Conservation (phyloP, 1,139 yeast genomes). For the Entelexis paramagnoliae region DNA sequence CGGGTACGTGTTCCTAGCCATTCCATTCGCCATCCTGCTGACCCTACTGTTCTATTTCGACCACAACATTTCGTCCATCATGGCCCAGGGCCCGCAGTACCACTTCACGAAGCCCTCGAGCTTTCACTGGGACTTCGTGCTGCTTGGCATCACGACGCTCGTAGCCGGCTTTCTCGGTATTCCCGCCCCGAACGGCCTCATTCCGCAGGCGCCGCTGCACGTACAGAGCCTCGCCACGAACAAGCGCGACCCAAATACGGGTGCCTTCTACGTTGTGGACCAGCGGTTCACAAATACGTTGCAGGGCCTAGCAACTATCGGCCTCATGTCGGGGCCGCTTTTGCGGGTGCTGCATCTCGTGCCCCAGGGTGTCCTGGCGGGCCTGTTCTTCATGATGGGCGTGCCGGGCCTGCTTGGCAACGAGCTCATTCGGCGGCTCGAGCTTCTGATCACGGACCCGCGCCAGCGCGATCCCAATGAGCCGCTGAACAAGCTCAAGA, state of each 20-base stretch:
- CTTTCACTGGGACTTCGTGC: slow-evolving; percentile 85
- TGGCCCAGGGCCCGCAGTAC: slow-evolving; percentile 76
- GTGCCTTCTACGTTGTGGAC: slow-evolving; percentile 50
- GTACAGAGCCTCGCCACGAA: slow-evolving; percentile 65
- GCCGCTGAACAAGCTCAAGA: slow-evolving; percentile 30
- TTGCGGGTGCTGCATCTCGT: slow-evolving; percentile 67
- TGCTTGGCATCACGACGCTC: slow-evolving; percentile 80
- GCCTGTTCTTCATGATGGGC: slow-evolving; percentile 89
- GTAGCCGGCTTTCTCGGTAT: slow-evolving; percentile 76
- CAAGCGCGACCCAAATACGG: slow-evolving; percentile 30
- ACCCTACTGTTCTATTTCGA: slow-evolving; percentile 85
- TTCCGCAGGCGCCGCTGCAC: slow-evolving; percentile 95
- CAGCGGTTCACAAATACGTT: slow-evolving; percentile 74
- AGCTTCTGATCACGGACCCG: slow-evolving; percentile 56
- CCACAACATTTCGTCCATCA: slow-evolving; percentile 85
- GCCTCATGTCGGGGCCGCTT: slow-evolving; percentile 83
- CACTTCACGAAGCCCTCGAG: slow-evolving; percentile 78
- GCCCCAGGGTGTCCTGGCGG: slow-evolving; percentile 93
- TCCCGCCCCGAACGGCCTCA: slow-evolving; percentile 92
- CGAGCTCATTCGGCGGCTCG: slow-evolving; percentile 50
- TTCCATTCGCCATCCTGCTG: slow-evolving; percentile 81
- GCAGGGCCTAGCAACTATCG: slow-evolving; percentile 76
- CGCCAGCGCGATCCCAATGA: slow-evolving; percentile 30
- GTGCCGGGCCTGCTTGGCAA: slow-evolving; percentile 64
- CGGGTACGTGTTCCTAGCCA: slow-evolving; percentile 70